These are phyloP conservation scores for Chytridiales sp. DNA, from an alignment of 371 early-diverging fungal genomes.

Conservation along the genomic window DNA sequence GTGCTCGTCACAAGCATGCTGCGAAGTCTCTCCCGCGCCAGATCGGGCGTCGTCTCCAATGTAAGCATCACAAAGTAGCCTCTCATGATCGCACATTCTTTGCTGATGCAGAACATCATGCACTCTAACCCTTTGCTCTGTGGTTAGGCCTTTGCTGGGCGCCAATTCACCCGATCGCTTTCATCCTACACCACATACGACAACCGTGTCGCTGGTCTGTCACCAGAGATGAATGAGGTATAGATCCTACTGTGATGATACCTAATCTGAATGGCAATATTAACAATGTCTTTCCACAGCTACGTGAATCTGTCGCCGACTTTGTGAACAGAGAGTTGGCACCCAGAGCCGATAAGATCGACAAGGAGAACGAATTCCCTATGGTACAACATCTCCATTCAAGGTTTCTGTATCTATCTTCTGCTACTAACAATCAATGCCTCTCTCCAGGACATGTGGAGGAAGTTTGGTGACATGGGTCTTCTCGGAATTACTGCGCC, in stretches of 20 bases:
- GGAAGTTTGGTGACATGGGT: slow-evolving; percentile 95
- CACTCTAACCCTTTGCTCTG: no score
- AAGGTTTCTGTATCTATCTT: no score
- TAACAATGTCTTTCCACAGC: no score
- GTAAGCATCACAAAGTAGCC: no score
- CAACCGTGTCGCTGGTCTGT: slow-evolving; percentile 69
- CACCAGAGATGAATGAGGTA: slow-evolving; percentile 68
- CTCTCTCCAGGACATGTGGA: slow-evolving; percentile 82
- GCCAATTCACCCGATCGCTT: slow-evolving; percentile 2
- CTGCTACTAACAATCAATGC: no score
- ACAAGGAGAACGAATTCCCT: slow-evolving; percentile 84
- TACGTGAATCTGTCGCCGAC: slow-evolving; percentile 61
- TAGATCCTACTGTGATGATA: neutral
- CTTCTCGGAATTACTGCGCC: slow-evolving; percentile 89
- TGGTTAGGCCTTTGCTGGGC: no score
- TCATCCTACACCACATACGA: slow-evolving; percentile 63
- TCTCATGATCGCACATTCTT: no score
- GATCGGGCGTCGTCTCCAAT: no score
- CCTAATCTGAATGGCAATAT: neutral
- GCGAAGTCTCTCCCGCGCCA: no score
- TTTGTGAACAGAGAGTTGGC: slow-evolving; percentile 85
- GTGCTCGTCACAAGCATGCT: no score
- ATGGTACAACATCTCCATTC: slow-evolving; percentile 54
- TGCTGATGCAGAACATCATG: no score
- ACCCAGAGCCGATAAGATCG: slow-evolving; percentile 81